phyloP scores from a whole-genome alignment of 805 yeast genomes.

The Candida alai region DNA sequence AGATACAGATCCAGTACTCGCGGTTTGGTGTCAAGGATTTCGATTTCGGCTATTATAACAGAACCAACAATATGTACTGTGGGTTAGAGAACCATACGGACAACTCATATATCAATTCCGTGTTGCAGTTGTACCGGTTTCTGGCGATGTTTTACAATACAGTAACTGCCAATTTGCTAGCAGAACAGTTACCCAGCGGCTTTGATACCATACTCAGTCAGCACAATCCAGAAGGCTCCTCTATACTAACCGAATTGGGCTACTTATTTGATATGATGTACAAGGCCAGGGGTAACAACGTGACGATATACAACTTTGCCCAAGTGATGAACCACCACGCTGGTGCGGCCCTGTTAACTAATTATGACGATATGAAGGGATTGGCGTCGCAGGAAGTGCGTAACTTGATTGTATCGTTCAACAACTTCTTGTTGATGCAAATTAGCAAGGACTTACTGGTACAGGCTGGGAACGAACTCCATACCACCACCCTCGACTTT shows the following conservation, averaged over 20 bases:
- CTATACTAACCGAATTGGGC: conserved; percentile 77
- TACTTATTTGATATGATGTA: conserved; percentile 88
- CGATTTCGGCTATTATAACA: conserved; percentile 82
- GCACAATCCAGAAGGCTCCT: conserved; percentile 40
- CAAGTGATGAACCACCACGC: conserved; percentile 42
- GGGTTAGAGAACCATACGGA: conserved; percentile 89
- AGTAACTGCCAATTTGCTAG: conserved; percentile 51
- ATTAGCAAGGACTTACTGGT: conserved; percentile 47
- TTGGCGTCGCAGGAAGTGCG: conserved; percentile 44
- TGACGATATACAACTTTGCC: conserved; percentile 77
- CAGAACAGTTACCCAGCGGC: conserved; percentile 42
- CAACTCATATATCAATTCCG: conserved; percentile 67
- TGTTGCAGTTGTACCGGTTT: conserved; percentile 76
- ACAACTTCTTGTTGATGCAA: conserved; percentile 53
- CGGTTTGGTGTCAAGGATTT: conserved; percentile 92
- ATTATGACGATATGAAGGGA: conserved; percentile 44
- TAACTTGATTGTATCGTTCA: conserved; percentile 48
- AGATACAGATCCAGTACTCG: conserved; percentile 75
- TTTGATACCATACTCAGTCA: conserved; percentile 23
- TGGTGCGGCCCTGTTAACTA: conserved; percentile 47
- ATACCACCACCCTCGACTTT: conserved; percentile 27
- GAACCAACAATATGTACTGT: conserved; percentile 52
- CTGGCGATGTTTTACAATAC: conserved; percentile 69
- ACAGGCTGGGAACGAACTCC: conserved; percentile 20
- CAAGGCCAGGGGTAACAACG: conserved; percentile 74